phyloP scores from a whole-genome alignment of 495 filamentous ascomycete species.

The Haplographium delicatum region DNA sequence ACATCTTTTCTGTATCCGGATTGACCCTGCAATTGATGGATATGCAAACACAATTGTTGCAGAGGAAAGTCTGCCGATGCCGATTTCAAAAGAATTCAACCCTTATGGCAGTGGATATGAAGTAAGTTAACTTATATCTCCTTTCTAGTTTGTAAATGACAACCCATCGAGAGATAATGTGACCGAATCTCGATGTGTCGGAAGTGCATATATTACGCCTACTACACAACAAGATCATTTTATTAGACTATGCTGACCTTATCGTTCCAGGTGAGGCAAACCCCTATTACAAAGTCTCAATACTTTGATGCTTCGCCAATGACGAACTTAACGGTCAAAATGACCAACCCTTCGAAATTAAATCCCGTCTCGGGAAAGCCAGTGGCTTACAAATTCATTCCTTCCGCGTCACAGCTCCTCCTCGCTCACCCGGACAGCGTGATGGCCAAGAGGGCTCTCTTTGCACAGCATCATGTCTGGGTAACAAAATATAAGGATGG shows the following conservation, averaged over 20 bases:
- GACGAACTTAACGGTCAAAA: conserved; percentile 69
- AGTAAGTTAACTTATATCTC: too few species aligned
- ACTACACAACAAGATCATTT: too few species aligned
- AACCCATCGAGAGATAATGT: too few species aligned
- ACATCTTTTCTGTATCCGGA: conserved; percentile 82
- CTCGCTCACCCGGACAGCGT: conserved; percentile 62
- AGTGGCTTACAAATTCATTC: conserved; percentile 72
- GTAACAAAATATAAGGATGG: conserved; percentile 71
- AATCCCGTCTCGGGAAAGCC: conserved; percentile 72
- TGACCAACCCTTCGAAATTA: conserved; percentile 60
- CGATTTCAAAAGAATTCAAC: conserved; percentile 64
- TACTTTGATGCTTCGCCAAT: conserved; percentile 57
- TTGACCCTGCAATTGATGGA: conserved; percentile 82
- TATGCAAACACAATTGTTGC: conserved; percentile 61
- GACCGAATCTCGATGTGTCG: too few species aligned
- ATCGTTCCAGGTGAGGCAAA: conserved; percentile 41
- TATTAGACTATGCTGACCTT: too few species aligned
- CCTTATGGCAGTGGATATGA: conserved; percentile 75
- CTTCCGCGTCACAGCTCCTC: conserved; percentile 70
- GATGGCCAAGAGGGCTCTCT: conserved; percentile 72
- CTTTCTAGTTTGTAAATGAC: too few species aligned
- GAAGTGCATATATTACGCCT: too few species aligned
- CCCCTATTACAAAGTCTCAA: conserved; percentile 52
- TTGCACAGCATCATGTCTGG: conserved; percentile 75
- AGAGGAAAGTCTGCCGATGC: conserved; percentile 67